phyloP scores from a whole-genome alignment of 1,284 basidiomycete genomes.

The Cutaneotrichosporon sp. region DNA sequence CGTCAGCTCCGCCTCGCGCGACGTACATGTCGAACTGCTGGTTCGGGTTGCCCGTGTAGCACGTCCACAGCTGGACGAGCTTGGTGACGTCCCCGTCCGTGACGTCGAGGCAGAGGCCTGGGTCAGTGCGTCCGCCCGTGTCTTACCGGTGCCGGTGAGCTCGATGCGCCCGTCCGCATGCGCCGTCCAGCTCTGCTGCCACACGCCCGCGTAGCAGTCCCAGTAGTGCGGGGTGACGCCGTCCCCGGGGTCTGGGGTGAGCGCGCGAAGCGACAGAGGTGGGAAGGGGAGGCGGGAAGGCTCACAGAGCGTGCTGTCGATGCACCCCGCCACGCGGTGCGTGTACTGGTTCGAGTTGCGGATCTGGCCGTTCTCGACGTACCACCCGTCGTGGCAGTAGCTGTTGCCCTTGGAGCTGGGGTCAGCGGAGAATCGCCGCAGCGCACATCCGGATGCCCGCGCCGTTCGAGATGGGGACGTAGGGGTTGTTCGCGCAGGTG shows the following conservation, averaged over 20 bases:
- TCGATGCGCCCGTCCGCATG: constrained; percentile 4
- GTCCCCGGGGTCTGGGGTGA: neutral
- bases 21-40: constrained; percentile 1
- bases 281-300: too few relatives aligned
- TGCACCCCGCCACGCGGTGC: too few relatives aligned
- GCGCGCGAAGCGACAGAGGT: too few relatives aligned
- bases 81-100: constrained; percentile 6
- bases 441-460: too few relatives aligned
- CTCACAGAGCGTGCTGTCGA: neutral
- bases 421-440: too few relatives aligned
- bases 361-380: too few relatives aligned
- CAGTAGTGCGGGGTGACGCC: constrained; percentile 6
- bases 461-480: too few relatives aligned
- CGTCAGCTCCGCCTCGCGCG: neutral
- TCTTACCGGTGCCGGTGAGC: neutral
- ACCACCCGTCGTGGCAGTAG: too few relatives aligned
- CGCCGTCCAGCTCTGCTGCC: constrained; percentile 5
- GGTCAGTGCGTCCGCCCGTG: too few relatives aligned
- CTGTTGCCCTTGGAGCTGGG: too few relatives aligned
- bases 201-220: constrained; percentile 7
- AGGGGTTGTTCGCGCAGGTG: too few relatives aligned
- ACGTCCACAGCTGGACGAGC: constrained; percentile 8
- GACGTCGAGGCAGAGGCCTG: constrained; percentile 10
- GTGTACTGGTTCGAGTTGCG: too few relatives aligned
- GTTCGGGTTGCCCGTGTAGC: constrained; percentile 1